A percentile compares a stretch with the other conserved stretches of the same genome.
Conservation (phyloP, 345 rosid species). For the Limnanthes douglasii region DNA sequence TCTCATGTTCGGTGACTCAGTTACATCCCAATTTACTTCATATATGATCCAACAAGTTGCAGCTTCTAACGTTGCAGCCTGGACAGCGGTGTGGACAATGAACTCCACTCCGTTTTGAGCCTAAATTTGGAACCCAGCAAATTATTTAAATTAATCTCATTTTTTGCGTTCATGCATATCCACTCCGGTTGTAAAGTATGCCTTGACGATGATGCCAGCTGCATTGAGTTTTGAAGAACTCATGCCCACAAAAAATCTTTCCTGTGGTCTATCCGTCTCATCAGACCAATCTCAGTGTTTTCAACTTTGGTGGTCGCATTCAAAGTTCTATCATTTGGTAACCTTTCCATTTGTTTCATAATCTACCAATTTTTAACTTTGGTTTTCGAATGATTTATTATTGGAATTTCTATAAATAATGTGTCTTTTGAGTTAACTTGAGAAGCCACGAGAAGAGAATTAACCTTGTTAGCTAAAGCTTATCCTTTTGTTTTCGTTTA, state of each 20-base stretch:
- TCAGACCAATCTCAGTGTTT: conserved; percentile 44
- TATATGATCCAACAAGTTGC: conserved; percentile 56
- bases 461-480: neutral
- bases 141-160: neutral
- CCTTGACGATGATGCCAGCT: conserved; percentile 55
- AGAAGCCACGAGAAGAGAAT: too few relatives aligned
- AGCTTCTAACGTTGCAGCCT: conserved; percentile 52
- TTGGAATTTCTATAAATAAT: too few relatives aligned
- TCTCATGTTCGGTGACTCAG: conserved; percentile 55
- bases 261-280: conserved; percentile 27
- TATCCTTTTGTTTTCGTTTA: conserved; percentile 4
- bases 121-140: neutral
- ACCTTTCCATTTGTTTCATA: too few relatives aligned
- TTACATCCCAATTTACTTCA: conserved; percentile 61
- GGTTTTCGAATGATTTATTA: too few relatives aligned
- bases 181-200: conserved; percentile 67
- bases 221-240: conserved; percentile 71
- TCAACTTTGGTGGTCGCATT: conserved; percentile 64
- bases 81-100: conserved; percentile 43
- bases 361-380: too few relatives aligned
- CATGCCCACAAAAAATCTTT: conserved; percentile 33
- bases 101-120: neutral
- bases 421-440: too few relatives aligned
- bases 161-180: conserved; percentile 17
- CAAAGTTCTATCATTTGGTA: conserved; percentile 67